Base-by-base conservation (phyloP, 495 filamentous ascomycete species). In the Aspergillus mulundensis region DNA sequence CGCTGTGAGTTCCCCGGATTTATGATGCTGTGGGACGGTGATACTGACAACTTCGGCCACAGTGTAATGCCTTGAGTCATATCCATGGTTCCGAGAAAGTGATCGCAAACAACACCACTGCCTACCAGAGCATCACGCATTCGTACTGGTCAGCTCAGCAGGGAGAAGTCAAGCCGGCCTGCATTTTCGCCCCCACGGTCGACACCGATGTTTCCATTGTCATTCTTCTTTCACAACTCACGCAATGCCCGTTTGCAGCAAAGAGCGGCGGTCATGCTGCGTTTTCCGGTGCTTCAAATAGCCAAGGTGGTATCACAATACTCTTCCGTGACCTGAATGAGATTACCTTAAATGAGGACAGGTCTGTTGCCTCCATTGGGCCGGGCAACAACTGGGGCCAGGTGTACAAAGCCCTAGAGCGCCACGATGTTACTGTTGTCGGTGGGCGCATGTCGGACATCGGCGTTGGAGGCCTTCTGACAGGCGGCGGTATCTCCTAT, bases 331-430 rank as follows among this genome's bases (percentile, higher is more conserved):
- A 54, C 16, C 45, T 61, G n/a, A 54, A 54, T 16, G 50, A 52
- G 21, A 32, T 57, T 16, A 39, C 41, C 10, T 20, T 57, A 1
- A 57, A 47, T 20, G 24, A 43, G 1, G 28, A 57, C 45, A 45
- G 46, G 20, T 46, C 61, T 0, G 53, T 69, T 11, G 68, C 56
- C 4, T 69, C 61, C 1, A 56, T 71, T 30, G 67, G 60, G 0
- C 63, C 72, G 24, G 70, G 72, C 14, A 70, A 67, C 28, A 54
- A 32, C 28, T 75, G 72, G 70, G 50, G 62, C 10, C 21, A 82
- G 49, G 78, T 86, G 1, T 87, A 84, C 55, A 59, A 57, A 0
- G 59, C 63, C 8, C 72, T 89, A 0, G 75, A 77, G 32, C 65
- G 74, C 1, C 55, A 78, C 15, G 74, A 76, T 8, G 55, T 81